A percentile compares a stretch with the other conserved stretches of the same genome.
Conservation (phyloP, 345 rosid genomes). For the Passiflora organensis region DNA sequence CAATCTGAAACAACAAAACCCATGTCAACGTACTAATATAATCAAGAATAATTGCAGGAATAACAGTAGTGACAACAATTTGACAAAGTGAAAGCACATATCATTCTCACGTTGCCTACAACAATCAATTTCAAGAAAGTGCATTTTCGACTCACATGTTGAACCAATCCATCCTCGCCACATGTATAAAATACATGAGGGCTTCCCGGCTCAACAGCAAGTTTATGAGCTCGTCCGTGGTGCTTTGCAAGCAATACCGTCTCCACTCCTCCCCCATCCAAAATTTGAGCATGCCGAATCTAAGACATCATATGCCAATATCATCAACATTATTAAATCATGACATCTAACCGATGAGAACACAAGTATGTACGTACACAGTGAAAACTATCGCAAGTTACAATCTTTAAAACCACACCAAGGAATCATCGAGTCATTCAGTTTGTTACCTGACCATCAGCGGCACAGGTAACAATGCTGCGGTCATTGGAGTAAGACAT, state of each 20-base stretch:
- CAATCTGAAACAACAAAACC: conserved; percentile 55
- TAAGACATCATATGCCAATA: conserved; percentile 13
- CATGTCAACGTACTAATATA: conserved; percentile 5
- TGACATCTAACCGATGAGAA: too few species aligned
- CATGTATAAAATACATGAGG: conserved; percentile 74
- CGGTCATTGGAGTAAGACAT: conserved; percentile 79
- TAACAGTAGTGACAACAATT: too few species aligned
- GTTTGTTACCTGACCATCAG: conserved; percentile 73
- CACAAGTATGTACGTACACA: too few species aligned
- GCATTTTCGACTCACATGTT: conserved; percentile 56
- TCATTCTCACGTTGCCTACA: too few species aligned
- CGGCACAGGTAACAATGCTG: conserved; percentile 83
- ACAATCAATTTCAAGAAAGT: background rate
- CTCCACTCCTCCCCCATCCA: conserved; percentile 56
- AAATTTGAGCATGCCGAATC: conserved; percentile 75
- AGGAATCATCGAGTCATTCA: too few species aligned
- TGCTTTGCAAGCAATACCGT: conserved; percentile 56
- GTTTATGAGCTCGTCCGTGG: conserved; percentile 62
- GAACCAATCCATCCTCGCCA: conserved; percentile 91
- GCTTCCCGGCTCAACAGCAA: conserved; percentile 89
- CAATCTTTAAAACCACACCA: too few species aligned
- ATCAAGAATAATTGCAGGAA: conserved; percentile 1
- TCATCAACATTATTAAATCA: too few species aligned
- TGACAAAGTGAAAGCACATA: too few species aligned
- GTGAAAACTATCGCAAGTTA: too few species aligned